A percentile compares a stretch with the other conserved stretches of the same genome.
Conservation (phyloP, 306 rosid species). For the Begonia peltatifolia region DNA sequence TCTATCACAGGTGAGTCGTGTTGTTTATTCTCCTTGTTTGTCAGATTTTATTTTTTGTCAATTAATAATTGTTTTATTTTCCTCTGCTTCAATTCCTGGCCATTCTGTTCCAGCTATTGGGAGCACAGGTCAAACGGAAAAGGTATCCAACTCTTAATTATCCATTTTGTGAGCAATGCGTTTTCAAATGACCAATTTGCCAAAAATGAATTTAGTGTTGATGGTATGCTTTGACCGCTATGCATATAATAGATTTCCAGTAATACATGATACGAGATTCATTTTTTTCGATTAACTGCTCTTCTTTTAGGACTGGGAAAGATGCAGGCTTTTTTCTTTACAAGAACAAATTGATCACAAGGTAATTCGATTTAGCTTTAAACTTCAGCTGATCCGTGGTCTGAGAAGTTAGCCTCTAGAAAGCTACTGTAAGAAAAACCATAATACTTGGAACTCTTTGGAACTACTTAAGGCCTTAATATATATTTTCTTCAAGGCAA, state of each 20-base stretch:
- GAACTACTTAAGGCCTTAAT: neutral
- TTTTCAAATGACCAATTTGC: too few relatives aligned
- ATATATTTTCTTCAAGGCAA: too few relatives aligned
- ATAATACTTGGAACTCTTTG: neutral
- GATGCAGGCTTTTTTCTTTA: conserved; percentile 65
- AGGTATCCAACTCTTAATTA: conserved; percentile 24
- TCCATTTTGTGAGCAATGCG: neutral
- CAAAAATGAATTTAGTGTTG: too few relatives aligned
- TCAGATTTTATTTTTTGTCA: conserved; percentile 9
- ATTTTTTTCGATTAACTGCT: conserved; percentile 3
- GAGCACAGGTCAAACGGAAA: conserved; percentile 48
- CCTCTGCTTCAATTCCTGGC: neutral
- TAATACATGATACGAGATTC: neutral
- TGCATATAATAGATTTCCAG: neutral
- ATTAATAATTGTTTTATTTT: conserved; percentile 10
- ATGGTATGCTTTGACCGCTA: too few relatives aligned
- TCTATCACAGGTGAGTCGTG: conserved; percentile 64
- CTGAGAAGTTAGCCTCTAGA: too few relatives aligned
- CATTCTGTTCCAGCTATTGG: conserved; percentile 45
- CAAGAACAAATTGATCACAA: conserved; percentile 77
- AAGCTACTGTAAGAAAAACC: too few relatives aligned
- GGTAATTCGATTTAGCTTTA: conserved; percentile 21
- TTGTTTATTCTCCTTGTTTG: neutral
- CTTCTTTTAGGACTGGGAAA: conserved; percentile 57
- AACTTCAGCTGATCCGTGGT: too few relatives aligned